Evolutionary conservation across 2,329 filamentous ascomycete genomes (phyloP).

Genomic region (Colletotrichum lupini): DNA sequence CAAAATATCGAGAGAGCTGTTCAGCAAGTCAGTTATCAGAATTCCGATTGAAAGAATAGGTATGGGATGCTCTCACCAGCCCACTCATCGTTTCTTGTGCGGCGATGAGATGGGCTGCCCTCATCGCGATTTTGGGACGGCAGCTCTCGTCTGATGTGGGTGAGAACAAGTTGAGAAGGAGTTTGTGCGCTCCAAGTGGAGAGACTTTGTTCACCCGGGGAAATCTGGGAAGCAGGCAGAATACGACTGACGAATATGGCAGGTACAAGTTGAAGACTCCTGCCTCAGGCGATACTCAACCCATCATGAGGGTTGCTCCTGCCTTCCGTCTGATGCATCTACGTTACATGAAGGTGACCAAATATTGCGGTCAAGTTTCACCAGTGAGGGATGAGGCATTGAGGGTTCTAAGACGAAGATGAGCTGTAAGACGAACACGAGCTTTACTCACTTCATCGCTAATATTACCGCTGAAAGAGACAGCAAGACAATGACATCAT

Average conservation of each 20-base stretch:
- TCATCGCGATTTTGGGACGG: neutral
- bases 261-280: neutral
- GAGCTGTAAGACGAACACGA: too few relatives aligned
- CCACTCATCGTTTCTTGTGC: neutral
- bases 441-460: neutral
- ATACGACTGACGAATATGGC: neutral
- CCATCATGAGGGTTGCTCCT: too few relatives aligned
- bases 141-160: neutral
- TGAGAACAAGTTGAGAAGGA: neutral
- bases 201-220: neutral
- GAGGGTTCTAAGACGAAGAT: too few relatives aligned
- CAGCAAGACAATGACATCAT: neutral
- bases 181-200: neutral
- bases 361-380: too few relatives aligned
- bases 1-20: neutral
- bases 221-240: neutral
- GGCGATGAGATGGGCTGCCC: neutral
- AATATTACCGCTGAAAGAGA: neutral
- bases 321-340: too few relatives aligned
- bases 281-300: too few relatives aligned
- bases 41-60: neutral
- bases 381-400: too few relatives aligned
- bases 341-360: too few relatives aligned
- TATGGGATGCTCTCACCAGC: neutral
- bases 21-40: neutral